Evolutionary conservation across 2,329 filamentous ascomycete species (phyloP).

Genomic region (Fusarium sp.): DNA sequence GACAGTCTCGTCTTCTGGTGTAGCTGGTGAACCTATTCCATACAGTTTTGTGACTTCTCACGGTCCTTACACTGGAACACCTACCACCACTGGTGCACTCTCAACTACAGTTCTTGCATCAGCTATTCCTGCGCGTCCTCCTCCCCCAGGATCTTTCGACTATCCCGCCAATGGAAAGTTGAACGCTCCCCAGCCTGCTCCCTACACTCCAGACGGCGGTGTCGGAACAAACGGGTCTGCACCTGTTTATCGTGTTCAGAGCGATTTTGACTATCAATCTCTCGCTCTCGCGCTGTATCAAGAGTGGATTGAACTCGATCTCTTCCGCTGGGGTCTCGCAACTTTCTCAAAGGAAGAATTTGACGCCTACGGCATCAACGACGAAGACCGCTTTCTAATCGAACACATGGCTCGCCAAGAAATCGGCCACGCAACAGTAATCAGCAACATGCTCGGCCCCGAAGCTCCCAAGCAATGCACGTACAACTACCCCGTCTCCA

Average conservation of each 20-base stretch:
- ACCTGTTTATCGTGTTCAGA: constrained; percentile 81
- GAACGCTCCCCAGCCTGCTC: constrained; percentile 74
- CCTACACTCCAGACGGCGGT: constrained; percentile 79
- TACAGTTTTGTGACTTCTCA: constrained; percentile 73
- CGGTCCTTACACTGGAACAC: constrained; percentile 73
- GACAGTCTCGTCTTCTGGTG: constrained; percentile 48
- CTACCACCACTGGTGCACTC: constrained; percentile 76
- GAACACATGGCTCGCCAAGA: constrained; percentile 84
- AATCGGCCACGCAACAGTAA: constrained; percentile 78
- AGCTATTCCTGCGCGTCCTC: constrained; percentile 67
- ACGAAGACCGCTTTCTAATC: constrained; percentile 77
- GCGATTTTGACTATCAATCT: constrained; percentile 86
- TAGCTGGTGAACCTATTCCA: constrained; percentile 47
- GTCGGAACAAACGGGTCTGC: constrained; percentile 81
- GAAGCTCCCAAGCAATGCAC: constrained; percentile 79
- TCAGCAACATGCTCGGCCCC: constrained; percentile 81
- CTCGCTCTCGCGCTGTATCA: constrained; percentile 81
- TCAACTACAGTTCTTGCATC: constrained; percentile 67
- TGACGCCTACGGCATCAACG: constrained; percentile 72
- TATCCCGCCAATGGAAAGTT: constrained; percentile 80
- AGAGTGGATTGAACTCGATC: constrained; percentile 86
- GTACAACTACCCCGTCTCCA: constrained; percentile 84
- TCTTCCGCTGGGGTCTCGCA: constrained; percentile 81
- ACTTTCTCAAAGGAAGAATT: constrained; percentile 78
- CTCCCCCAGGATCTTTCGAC: constrained; percentile 70